Conservation (phyloP, 371 early-diverging fungal genomes). For the Rhizomucor miehei region DNA sequence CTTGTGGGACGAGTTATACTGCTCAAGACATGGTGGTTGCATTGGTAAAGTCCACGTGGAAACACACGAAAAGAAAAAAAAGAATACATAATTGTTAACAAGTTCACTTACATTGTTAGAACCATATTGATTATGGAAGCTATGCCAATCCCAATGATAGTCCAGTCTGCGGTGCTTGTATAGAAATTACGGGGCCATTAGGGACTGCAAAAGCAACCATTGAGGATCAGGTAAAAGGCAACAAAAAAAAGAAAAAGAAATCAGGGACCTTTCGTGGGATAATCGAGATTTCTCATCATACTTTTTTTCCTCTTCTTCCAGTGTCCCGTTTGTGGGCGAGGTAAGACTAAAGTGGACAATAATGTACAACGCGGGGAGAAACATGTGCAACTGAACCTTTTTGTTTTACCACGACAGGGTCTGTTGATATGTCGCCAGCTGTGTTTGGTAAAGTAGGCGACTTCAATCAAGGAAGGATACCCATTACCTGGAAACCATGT, state of each 20-base stretch:
- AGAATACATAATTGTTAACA: not conserved
- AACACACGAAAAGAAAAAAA: slow-evolving; percentile 4
- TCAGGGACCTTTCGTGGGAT: too few relatives aligned
- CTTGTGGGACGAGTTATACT: slow-evolving; percentile 38
- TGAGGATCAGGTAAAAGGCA: slow-evolving; percentile 36
- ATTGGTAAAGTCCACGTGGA: slow-evolving; percentile 22
- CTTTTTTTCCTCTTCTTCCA: slow-evolving; percentile 7
- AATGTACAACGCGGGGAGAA: not conserved
- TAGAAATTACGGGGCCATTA: slow-evolving; percentile 32
- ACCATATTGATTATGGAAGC: slow-evolving; percentile 37
- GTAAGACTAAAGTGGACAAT: slow-evolving; percentile 11
- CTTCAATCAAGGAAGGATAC: slow-evolving; percentile 32
- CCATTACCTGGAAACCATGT: slow-evolving; percentile 41
- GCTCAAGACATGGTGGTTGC: slow-evolving; percentile 41
- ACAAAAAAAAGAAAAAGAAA: too few relatives aligned
- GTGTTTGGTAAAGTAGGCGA: slow-evolving; percentile 36
- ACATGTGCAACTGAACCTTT: not conserved
- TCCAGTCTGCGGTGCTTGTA: slow-evolving; percentile 44
- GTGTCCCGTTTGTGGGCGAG: slow-evolving; percentile 41
- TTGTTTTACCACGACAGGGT: slow-evolving; percentile 12
- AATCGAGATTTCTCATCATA: slow-evolving; percentile 2
- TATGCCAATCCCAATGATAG: slow-evolving; percentile 40
- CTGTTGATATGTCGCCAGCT: slow-evolving; percentile 44
- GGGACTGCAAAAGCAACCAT: slow-evolving; percentile 39
- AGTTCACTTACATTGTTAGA: slow-evolving; percentile 14